phyloP scores from a whole-genome alignment of 176 grass and related monocot species.

The Pharus latifolius region DNA sequence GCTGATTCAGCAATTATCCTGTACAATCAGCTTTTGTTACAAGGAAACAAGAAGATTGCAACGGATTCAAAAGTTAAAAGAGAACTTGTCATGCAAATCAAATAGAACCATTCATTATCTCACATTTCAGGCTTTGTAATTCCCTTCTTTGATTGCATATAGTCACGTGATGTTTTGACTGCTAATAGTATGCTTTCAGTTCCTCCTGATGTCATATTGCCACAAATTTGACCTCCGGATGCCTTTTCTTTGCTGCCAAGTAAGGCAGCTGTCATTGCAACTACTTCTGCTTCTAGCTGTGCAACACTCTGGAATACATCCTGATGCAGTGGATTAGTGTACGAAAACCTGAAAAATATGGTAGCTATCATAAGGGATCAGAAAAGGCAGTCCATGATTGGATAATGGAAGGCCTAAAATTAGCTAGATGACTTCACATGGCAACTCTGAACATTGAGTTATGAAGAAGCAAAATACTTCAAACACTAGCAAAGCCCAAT shows the following conservation, averaged over 20 bases:
- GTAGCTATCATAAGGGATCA: background rate
- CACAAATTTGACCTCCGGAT: conserved; percentile 87
- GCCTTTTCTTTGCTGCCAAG: conserved; percentile 79
- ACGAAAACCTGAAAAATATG: conserved; percentile 73
- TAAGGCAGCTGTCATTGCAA: conserved; percentile 91
- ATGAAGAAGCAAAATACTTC: background rate
- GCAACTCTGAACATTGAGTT: background rate
- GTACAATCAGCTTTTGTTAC: conserved; percentile 15
- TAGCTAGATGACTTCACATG: background rate
- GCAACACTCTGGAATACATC: conserved; percentile 92
- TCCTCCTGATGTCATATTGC: conserved; percentile 97
- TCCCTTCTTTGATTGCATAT: conserved; percentile 85
- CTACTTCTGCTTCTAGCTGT: conserved; percentile 78
- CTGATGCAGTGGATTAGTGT: conserved; percentile 92
- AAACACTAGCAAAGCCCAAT: background rate
- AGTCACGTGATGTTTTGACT: conserved; percentile 90
- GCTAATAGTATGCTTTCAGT: conserved; percentile 97
- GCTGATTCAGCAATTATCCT: conserved; percentile 73
- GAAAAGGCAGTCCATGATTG: background rate
- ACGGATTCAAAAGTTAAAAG: background rate
- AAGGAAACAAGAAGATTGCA: background rate
- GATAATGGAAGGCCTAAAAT: background rate
- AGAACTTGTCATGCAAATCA: background rate
- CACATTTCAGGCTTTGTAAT: conserved; percentile 95
- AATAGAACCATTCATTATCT: conserved; percentile 23